phyloP scores from a whole-genome alignment of 495 filamentous ascomycete genomes.

The Hapsidospora chrysogenum region DNA sequence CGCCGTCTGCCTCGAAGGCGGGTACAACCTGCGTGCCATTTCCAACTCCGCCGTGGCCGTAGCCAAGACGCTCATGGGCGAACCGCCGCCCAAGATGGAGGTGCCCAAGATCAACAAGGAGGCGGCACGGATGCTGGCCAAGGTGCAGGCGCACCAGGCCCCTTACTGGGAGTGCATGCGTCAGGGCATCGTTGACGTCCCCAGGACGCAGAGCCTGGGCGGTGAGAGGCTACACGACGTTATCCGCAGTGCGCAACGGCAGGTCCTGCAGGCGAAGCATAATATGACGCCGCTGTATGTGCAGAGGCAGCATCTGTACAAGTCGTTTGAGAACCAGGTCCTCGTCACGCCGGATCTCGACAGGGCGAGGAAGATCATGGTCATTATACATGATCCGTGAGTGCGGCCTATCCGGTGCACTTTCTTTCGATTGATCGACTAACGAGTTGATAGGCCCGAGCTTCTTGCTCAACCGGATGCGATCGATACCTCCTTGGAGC shows the following conservation, averaged over 20 bases:
- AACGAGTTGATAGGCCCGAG: conserved; percentile 41
- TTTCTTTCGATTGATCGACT: no score
- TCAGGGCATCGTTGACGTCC: conserved; percentile 27
- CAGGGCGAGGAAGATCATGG: conserved; percentile 33
- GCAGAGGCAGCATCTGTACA: conserved; percentile 48
- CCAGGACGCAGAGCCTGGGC: conserved; percentile 16
- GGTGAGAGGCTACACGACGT: conserved; percentile 39
- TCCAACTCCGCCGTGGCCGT: conserved; percentile 84
- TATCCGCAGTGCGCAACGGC: conserved; percentile 55
- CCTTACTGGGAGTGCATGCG: conserved; percentile 47
- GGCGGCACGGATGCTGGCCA: conserved; percentile 29
- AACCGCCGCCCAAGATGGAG: conserved; percentile 60
- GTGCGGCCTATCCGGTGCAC: conserved; percentile 18
- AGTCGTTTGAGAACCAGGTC: conserved; percentile 77
- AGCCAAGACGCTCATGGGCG: conserved; percentile 82
- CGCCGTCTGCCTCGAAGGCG: conserved; percentile 84
- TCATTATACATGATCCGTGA: conserved; percentile 75
- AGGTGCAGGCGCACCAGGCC: conserved; percentile 34
- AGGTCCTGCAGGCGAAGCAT: conserved; percentile 48
- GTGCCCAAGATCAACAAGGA: conserved; percentile 30
- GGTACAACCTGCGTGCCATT: conserved; percentile 87
- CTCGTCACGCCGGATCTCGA: conserved; percentile 45
- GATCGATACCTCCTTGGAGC: conserved; percentile 49
- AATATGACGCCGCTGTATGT: conserved; percentile 63
- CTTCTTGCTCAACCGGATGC: conserved; percentile 50